Evolutionary conservation across 352 stramenopile species (phyloP).

Genomic region (Phytophthora citrophthora): DNA sequence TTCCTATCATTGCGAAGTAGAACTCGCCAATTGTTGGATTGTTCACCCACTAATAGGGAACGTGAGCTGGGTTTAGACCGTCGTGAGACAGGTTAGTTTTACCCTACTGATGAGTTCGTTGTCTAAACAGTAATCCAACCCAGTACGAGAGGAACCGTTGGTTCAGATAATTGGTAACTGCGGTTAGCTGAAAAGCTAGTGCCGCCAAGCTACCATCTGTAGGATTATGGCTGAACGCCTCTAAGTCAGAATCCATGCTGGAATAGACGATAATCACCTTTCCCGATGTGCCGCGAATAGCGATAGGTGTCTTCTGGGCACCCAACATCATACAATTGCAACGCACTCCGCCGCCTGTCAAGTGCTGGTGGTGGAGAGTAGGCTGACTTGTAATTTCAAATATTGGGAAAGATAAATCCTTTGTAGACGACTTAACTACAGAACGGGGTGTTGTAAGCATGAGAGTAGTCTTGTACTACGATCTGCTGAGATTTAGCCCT

Average conservation of each 20-base stretch:
- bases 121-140: slow-evolving; percentile 88
- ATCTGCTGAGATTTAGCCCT: too few relatives aligned
- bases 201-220: slow-evolving; percentile 92
- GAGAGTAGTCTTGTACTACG: too few relatives aligned
- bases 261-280: slow-evolving; percentile 83
- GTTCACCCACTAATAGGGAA: too few relatives aligned
- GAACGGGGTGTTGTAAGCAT: too few relatives aligned
- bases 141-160: slow-evolving; percentile 93
- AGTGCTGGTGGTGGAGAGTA: slow-evolving; percentile 25
- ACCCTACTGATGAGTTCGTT: slow-evolving; percentile 41
- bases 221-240: slow-evolving; percentile 93
- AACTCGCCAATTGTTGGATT: slow-evolving; percentile 20
- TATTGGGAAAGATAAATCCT: too few relatives aligned
- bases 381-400: slow-evolving; percentile 55
- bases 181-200: slow-evolving; percentile 91
- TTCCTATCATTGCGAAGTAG: slow-evolving; percentile 30
- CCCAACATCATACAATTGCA: slow-evolving; percentile 48
- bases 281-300: slow-evolving; percentile 76
- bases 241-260: slow-evolving; percentile 81
- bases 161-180: slow-evolving; percentile 58
- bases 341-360: slow-evolving; percentile 30
- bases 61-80: slow-evolving; percentile 11
- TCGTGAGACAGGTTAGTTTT: slow-evolving; percentile 33
- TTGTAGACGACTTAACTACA: too few relatives aligned
- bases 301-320: slow-evolving; percentile 35